Percentiles rank a stretch among this genome's conserved stretches.
Conservation (phyloP, 495 filamentous ascomycete species). For the Lophiotrema nucula region DNA sequence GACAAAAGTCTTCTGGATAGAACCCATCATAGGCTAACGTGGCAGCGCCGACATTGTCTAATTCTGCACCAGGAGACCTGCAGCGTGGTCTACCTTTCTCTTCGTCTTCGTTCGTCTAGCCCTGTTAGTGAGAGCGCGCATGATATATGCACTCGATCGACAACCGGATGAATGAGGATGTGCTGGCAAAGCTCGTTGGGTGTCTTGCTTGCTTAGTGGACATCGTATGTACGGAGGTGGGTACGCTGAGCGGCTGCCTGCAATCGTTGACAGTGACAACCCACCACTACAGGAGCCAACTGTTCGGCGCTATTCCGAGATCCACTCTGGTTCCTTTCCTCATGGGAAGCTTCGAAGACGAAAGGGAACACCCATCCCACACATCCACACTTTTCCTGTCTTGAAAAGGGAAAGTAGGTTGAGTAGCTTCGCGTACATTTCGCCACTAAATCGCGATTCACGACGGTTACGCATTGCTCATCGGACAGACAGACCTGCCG, state of each 20-base stretch:
- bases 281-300: constrained; percentile 2
- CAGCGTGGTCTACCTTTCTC: too few species aligned
- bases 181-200: neutral
- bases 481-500: neutral
- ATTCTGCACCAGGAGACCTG: too few species aligned
- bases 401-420: too few species aligned
- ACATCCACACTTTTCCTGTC: neutral
- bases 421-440: neutral
- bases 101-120: too few species aligned
- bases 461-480: neutral
- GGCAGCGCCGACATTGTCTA: too few species aligned
- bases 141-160: neutral
- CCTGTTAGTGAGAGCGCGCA: neutral
- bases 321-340: neutral
- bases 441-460: neutral
- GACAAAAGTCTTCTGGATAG: too few species aligned
- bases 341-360: neutral
- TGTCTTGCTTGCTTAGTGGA: neutral
- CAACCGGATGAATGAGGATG: neutral
- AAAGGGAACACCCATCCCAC: neutral
- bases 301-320: neutral
- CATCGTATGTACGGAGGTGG: neutral
- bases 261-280: constrained; percentile 10
- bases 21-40: too few species aligned
- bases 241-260: neutral